Evolutionary conservation across 2,329 filamentous ascomycete species (phyloP), one percentile per base, ranked within the genome.

Genomic region (Verticillium isaacii): DNA sequence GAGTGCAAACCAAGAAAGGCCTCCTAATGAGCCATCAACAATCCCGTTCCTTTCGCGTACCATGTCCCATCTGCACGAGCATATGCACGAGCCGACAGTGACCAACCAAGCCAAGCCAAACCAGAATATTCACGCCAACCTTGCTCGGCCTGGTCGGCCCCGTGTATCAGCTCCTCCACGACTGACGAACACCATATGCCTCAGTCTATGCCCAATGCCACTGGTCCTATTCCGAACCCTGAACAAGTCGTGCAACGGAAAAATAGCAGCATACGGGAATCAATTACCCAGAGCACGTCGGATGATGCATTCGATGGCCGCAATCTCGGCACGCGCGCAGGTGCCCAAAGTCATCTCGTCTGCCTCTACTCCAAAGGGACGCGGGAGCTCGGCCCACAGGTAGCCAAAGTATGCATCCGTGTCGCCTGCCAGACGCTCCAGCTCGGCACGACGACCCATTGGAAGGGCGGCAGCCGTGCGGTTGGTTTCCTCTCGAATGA

Each of bases 401-500:
- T 78, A 83, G 15, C 84, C 82, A 73, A 83, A 84, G 71, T 84
- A 79, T 57, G 72, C 70, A 63, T 79, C 75, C 0, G 77, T 80
- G 25, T 71, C 59, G 15, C 62, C 52, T 29, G 70, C 68, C 29
- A 68, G 67, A 25, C 71, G 68, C 56, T 77, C 69, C 6, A 83
- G 69, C 1, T 69, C 62, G 14, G 73, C 73, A 58, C 78, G 79
- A 62, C 82, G 76, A 6, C 71, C 70, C 25, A 84, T 73, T 0
- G 77, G 69, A 12, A 80, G 73, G 11, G 67, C 59, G 37, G 77
- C 66, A 12, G 81, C 69, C 29, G 76, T 74, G 2, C 77, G 73
- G 14, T 70, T 74, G 0, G 83, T 82, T 67, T 84, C 80, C 65
- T 84, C 79, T 41, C 83, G 82, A 61, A 88, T 81, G 29, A 85